Conservation (phyloP, 371 early-diverging fungal genomes). For the Sporodiniella umbellata region DNA sequence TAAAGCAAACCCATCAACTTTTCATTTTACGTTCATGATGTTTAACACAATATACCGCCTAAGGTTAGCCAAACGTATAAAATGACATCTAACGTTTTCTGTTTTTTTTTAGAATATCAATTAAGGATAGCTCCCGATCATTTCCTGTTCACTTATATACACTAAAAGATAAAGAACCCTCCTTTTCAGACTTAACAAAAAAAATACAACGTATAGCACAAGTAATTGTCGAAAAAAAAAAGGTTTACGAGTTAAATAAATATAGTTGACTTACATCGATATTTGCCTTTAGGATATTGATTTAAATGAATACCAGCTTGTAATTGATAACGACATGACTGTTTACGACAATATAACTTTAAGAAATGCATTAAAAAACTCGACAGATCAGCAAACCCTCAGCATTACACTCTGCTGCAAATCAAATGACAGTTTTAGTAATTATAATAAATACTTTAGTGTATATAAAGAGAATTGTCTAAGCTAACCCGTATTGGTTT, state of each 20-base stretch:
- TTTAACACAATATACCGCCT: constrained; percentile 14
- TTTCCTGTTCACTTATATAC: constrained; percentile 34
- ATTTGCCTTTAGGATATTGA: constrained; percentile 17
- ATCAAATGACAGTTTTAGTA: constrained; percentile 10
- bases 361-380: constrained; percentile 19
- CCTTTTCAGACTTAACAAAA: constrained; percentile 31
- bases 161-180: constrained; percentile 30
- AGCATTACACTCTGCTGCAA: constrained; percentile 31
- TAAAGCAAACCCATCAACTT: too few species aligned
- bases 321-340: constrained; percentile 10
- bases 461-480: not conserved
- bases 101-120: constrained; percentile 21
- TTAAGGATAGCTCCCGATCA: constrained; percentile 24
- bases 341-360: constrained; percentile 33
- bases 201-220: constrained; percentile 28
- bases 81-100: not conserved
- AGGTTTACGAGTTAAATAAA: not conserved
- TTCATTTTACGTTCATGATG: constrained; percentile 3
- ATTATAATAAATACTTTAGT: not conserved
- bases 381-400: constrained; percentile 22
- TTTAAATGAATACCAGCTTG: constrained; percentile 29
- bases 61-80: constrained; percentile 2
- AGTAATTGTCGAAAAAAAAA: constrained; percentile 5
- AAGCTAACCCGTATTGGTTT: not conserved
- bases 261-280: constrained; percentile 1